A percentile compares a stretch with the other conserved stretches of the same genome.
Conservation (phyloP, 148 eudicot species). For the Rheum nobile region DNA sequence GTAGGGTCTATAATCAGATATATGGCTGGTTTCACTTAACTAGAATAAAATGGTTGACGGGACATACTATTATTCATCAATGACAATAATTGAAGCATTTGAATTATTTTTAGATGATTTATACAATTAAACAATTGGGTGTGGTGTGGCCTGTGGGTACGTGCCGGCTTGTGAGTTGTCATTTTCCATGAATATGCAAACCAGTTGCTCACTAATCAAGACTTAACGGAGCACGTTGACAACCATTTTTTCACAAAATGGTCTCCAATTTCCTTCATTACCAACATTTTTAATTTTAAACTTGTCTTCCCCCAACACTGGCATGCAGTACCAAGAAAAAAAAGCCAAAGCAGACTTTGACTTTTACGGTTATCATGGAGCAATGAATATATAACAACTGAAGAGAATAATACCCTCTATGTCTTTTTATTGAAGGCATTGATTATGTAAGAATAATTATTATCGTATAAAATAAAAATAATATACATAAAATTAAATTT, state of each 20-base stretch:
- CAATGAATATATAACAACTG: too few species aligned
- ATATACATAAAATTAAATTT: too few species aligned
- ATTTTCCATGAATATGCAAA: not conserved
- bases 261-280: not conserved
- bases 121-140: not conserved
- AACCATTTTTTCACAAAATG: not conserved
- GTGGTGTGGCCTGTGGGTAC: not conserved
- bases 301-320: too few species aligned
- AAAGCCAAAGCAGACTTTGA: too few species aligned
- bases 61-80: not conserved
- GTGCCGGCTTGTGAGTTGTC: not conserved
- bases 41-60: not conserved
- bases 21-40: not conserved
- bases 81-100: not conserved
- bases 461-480: too few species aligned
- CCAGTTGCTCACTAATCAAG: not conserved
- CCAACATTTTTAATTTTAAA: too few species aligned
- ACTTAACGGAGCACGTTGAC: not conserved
- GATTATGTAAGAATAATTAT: too few species aligned
- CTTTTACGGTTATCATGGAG: too few species aligned
- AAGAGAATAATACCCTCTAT: too few species aligned
- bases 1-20: not conserved
- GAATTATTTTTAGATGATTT: not conserved
- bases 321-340: too few species aligned
- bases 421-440: too few species aligned